Percentiles rank a stretch among this genome's conserved stretches.
phyloP scores from a whole-genome alignment of 345 rosid genomes.

The Adansonia digitata region DNA sequence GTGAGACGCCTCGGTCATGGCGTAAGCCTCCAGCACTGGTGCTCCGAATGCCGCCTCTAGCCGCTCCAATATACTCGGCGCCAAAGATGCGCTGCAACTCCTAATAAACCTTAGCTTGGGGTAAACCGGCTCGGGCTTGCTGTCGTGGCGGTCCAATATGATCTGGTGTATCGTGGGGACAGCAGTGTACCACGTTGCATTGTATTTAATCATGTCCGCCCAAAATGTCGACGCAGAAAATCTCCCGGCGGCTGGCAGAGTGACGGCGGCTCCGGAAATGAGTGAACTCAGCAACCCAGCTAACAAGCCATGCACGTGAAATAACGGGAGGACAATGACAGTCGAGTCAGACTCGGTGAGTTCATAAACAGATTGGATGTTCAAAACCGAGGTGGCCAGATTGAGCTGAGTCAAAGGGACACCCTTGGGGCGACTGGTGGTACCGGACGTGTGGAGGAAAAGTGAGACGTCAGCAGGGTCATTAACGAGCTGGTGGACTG shows the following conservation, averaged over 20 bases:
- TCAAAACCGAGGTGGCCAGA: slow-evolving; percentile 49
- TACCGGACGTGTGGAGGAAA: slow-evolving; percentile 72
- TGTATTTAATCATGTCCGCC: slow-evolving; percentile 45
- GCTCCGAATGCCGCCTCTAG: slow-evolving; percentile 55
- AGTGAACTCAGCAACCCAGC: slow-evolving; percentile 62
- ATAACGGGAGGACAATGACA: slow-evolving; percentile 56
- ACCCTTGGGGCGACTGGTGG: slow-evolving; percentile 85
- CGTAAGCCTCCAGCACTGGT: slow-evolving; percentile 78
- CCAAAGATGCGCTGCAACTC: slow-evolving; percentile 76
- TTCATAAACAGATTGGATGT: slow-evolving; percentile 55
- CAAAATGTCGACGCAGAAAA: slow-evolving; percentile 70
- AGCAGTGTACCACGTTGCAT: slow-evolving; percentile 71
- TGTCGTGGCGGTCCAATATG: slow-evolving; percentile 55
- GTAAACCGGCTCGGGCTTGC: slow-evolving; percentile 47
- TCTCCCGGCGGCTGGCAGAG: slow-evolving; percentile 57
- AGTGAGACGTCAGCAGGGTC: slow-evolving; percentile 49
- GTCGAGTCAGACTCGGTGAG: slow-evolving; percentile 57
- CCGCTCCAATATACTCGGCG: slow-evolving; percentile 50
- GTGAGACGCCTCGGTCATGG: slow-evolving; percentile 75
- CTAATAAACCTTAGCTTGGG: slow-evolving; percentile 57
- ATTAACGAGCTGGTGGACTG: slow-evolving; percentile 24
- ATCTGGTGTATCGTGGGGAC: slow-evolving; percentile 77
- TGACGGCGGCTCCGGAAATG: slow-evolving; percentile 48
- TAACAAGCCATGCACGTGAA: slow-evolving; percentile 64
- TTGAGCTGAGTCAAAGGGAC: slow-evolving; percentile 67